These are phyloP conservation scores for Termitomyces sp. DNA, from an alignment of 768 basidiomycete species.

Conservation along the genomic window DNA sequence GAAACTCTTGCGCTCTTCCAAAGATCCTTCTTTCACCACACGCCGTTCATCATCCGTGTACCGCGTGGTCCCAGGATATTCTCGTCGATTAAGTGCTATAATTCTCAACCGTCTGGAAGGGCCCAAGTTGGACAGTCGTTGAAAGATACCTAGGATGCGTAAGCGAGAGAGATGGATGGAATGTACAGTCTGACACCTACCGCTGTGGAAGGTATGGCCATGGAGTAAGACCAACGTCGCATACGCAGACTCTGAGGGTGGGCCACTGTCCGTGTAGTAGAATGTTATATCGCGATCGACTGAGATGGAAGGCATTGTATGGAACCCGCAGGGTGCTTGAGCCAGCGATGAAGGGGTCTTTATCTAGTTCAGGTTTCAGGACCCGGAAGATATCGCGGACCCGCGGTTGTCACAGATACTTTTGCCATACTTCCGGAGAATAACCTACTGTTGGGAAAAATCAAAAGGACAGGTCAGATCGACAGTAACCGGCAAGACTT, in stretches of 20 bases:
- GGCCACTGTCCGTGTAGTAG: constrained; percentile 25
- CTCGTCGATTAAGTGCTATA: constrained; percentile 28
- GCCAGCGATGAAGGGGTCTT: not conserved
- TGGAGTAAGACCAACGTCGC: constrained; percentile 24
- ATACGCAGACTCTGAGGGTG: constrained; percentile 14
- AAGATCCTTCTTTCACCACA: constrained; percentile 10
- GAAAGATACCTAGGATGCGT: constrained; percentile 18
- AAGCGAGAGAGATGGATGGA: constrained; percentile 7
- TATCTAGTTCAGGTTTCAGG: not conserved
- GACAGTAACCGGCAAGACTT: not conserved
- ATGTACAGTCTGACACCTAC: not conserved
- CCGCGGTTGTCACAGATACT: not conserved
- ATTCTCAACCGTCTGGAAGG: constrained; percentile 17
- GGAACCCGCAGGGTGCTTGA: not conserved
- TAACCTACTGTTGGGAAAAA: not conserved
- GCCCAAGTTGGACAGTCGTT: constrained; percentile 16
- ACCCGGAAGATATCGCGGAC: too few relatives aligned
- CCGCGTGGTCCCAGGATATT: constrained; percentile 27
- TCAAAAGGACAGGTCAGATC: not conserved
- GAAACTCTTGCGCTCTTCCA: constrained; percentile 13
- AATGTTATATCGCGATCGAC: constrained; percentile 8
- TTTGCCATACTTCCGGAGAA: not conserved
- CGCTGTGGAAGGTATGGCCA: constrained; percentile 16
- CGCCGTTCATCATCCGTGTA: constrained; percentile 22
- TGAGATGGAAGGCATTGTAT: not conserved